These are phyloP conservation scores for Kokia cookei DNA, from an alignment of 441 rosid species.

Conservation along the genomic window DNA sequence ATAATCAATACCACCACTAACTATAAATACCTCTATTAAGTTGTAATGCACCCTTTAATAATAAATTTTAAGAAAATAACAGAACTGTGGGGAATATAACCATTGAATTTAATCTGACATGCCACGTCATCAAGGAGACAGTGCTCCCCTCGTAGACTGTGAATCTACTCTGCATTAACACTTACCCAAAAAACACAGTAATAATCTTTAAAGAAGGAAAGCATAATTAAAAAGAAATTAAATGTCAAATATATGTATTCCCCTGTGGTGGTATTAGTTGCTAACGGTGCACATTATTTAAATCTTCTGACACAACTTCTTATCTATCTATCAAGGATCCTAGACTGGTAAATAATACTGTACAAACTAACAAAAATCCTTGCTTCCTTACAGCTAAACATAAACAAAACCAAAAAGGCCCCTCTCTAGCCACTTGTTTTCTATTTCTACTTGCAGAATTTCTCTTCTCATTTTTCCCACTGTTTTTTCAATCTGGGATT, in stretches of 20 bases:
- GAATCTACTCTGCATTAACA: not conserved
- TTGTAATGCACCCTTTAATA: no score
- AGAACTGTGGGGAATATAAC: not conserved
- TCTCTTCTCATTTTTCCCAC: not conserved
- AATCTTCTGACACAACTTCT: not conserved
- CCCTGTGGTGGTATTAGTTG: not conserved
- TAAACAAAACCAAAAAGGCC: not conserved
- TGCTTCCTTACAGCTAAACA: not conserved
- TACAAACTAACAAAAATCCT: not conserved
- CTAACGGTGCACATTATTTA: not conserved
- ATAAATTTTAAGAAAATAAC: no score
- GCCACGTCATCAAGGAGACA: slow-evolving; percentile 14
- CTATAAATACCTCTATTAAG: no score
- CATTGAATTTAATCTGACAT: slow-evolving; percentile 13
- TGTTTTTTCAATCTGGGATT: slow-evolving; percentile 4
- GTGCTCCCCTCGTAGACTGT: slow-evolving; percentile 13
- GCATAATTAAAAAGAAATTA: not conserved
- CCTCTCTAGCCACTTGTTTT: not conserved
- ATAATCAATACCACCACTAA: no score
- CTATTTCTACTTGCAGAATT: slow-evolving; percentile 5
- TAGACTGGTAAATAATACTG: no score
- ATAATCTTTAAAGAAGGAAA: not conserved
- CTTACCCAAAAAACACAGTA: not conserved
- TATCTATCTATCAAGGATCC: not conserved
- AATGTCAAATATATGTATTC: not conserved